Conservation (phyloP, 768 basidiomycete genomes). For the Pulveroboletus sp. region DNA sequence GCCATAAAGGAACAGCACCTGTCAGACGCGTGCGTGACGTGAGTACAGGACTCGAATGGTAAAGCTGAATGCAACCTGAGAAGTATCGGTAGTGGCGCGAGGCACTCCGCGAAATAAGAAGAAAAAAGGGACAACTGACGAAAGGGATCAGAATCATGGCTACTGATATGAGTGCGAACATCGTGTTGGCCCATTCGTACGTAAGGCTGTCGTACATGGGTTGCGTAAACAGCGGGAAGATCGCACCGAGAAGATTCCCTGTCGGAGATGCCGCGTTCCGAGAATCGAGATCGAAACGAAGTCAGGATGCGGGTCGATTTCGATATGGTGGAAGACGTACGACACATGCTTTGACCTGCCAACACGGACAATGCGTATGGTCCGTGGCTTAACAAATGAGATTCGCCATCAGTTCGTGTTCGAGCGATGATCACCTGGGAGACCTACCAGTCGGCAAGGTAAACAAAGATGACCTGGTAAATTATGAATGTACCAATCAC, state of each 20-base stretch:
- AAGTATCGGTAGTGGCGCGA: not conserved
- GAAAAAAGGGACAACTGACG: constrained; percentile 32
- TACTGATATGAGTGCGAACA: constrained; percentile 50
- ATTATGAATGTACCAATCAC: constrained; percentile 50
- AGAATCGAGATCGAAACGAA: constrained; percentile 15
- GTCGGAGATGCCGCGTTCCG: not conserved
- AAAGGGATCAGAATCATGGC: constrained; percentile 60
- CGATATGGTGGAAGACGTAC: constrained; percentile 32
- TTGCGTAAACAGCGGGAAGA: constrained; percentile 60
- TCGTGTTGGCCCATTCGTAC: constrained; percentile 58
- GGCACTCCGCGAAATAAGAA: not conserved
- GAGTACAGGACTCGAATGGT: no score
- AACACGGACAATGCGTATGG: constrained; percentile 67
- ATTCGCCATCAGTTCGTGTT: no score
- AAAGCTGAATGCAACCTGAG: not conserved
- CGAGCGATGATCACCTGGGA: no score
- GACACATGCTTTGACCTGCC: constrained; percentile 60
- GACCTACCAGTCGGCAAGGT: constrained; percentile 66
- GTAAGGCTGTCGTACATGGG: constrained; percentile 55
- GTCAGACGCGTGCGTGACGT: not conserved
- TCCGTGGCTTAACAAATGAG: no score
- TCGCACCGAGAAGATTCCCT: constrained; percentile 49
- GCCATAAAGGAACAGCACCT: constrained; percentile 33
- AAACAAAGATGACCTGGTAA: constrained; percentile 57
- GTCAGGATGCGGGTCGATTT: constrained; percentile 5